These are phyloP conservation scores for Beauveria medogensis DNA, from an alignment of 2,329 filamentous ascomycete genomes.

Conservation along the genomic window DNA sequence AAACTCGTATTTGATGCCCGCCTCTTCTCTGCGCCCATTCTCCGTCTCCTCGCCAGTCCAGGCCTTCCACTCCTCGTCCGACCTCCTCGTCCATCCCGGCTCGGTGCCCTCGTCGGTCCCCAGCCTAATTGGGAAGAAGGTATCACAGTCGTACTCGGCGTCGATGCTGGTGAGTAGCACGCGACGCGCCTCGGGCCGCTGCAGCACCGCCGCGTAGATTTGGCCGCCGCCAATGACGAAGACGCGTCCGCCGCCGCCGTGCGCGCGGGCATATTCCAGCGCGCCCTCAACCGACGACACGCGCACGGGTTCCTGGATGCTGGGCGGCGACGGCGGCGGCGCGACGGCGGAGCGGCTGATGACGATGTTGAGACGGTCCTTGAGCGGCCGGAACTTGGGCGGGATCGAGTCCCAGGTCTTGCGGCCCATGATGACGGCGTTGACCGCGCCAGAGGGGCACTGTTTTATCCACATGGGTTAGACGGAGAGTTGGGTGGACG, in stretches of 20 bases:
- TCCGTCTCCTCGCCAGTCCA: conserved; percentile 61
- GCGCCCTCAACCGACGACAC: conserved; percentile 52
- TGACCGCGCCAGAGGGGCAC: conserved; percentile 34
- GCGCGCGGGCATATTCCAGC: conserved; percentile 35
- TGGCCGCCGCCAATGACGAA: conserved; percentile 89
- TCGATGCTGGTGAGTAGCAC: conserved; percentile 64
- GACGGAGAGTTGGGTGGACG: no score
- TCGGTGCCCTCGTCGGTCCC: conserved; percentile 19
- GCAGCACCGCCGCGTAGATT: conserved; percentile 69
- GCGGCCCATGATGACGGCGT: conserved; percentile 92
- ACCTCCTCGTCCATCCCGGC: conserved; percentile 46
- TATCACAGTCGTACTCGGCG: conserved; percentile 68
- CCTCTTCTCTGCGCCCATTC: conserved; percentile 52
- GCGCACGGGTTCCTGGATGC: conserved; percentile 41
- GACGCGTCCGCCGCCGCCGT: conserved; percentile 45
- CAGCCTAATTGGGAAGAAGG: conserved; percentile 59
- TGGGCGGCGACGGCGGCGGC: conserved; percentile 10
- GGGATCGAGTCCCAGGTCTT: conserved; percentile 96
- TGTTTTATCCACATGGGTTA: conserved; percentile 8
- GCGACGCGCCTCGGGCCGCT: conserved; percentile 45
- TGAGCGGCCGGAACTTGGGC: conserved; percentile 66
- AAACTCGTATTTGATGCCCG: conserved; percentile 59
- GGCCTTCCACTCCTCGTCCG: conserved; percentile 44
- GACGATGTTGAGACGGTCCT: conserved; percentile 73
- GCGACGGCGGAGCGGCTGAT: conserved; percentile 49